A percentile compares a stretch with the other conserved stretches of the same genome.
phyloP scores from a whole-genome alignment of 495 filamentous ascomycete species.

The Trichoderma virens region DNA sequence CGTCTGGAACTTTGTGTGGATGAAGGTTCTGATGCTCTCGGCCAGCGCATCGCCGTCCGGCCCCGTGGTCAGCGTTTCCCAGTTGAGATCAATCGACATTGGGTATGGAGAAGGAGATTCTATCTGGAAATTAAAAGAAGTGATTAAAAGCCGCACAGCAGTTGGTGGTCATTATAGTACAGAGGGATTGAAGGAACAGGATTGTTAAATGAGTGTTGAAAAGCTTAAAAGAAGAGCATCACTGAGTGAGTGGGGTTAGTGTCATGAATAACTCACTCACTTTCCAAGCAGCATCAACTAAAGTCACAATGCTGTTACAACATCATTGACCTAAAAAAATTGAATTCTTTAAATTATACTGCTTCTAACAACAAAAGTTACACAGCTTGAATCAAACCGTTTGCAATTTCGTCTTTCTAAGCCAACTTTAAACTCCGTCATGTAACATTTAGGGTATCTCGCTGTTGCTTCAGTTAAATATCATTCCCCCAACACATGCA shows the following conservation, averaged over 20 bases:
- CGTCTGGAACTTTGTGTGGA: slow-evolving; percentile 90
- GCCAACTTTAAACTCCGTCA: neutral
- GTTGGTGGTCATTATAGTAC: neutral
- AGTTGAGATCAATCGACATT: slow-evolving; percentile 98
- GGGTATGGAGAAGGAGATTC: neutral
- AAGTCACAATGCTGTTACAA: neutral
- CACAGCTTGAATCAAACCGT: neutral
- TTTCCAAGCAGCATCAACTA: neutral
- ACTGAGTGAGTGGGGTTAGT: neutral
- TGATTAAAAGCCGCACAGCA: neutral
- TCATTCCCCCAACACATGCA: neutral
- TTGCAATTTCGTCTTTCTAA: neutral
- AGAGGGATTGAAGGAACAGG: too few species aligned
- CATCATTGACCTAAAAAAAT: too few species aligned
- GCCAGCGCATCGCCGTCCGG: slow-evolving; percentile 78
- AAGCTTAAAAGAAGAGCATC: neutral
- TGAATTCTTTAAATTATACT: too few species aligned
- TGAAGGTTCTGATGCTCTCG: slow-evolving; percentile 79
- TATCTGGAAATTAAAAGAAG: neutral
- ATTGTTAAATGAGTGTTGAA: too few species aligned
- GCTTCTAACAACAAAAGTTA: neutral
- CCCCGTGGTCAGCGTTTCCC: slow-evolving; percentile 84
- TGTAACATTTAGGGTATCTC: slow-evolving; percentile 1
- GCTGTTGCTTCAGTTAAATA: neutral
- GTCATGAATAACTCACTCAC: neutral